A percentile compares a stretch with the other conserved stretches of the same genome.
These are phyloP conservation scores for Geotrichum europaeum DNA, from an alignment of 1,139 yeast species.

Conservation along the genomic window DNA sequence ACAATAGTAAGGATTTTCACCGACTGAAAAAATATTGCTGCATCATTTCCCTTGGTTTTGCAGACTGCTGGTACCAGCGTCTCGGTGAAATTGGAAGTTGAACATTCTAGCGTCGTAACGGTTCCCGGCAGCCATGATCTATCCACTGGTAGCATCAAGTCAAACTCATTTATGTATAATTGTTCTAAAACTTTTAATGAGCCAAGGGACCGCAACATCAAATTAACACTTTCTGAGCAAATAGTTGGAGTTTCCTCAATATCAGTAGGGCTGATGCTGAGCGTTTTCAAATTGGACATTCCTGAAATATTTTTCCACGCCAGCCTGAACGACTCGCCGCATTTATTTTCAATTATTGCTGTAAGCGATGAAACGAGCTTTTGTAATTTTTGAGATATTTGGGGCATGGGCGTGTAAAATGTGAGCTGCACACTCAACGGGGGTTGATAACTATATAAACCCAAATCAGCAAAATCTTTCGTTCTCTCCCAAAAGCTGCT, in stretches of 20 bases:
- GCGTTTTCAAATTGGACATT: background rate
- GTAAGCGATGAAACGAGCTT: background rate
- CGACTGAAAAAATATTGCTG: background rate
- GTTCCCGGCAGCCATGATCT: background rate
- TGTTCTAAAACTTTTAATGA: background rate
- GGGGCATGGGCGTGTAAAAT: background rate
- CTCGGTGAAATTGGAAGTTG: background rate
- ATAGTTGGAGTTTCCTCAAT: background rate
- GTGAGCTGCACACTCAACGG: background rate
- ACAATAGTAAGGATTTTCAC: background rate
- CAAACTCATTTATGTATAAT: background rate
- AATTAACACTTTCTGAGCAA: background rate
- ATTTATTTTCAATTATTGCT: background rate
- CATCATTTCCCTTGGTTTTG: background rate
- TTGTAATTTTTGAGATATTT: background rate
- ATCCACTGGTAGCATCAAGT: background rate
- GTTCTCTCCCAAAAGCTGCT: background rate
- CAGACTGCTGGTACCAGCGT: background rate
- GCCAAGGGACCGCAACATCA: background rate
- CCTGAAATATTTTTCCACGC: background rate
- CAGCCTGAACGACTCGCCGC: background rate
- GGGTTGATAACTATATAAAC: background rate
- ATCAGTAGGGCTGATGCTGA: background rate
- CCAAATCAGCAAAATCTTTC: background rate
- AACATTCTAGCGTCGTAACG: conserved; percentile 1